phyloP scores from a whole-genome alignment of 495 filamentous ascomycete species.

The Wilcoxina mikolae region DNA sequence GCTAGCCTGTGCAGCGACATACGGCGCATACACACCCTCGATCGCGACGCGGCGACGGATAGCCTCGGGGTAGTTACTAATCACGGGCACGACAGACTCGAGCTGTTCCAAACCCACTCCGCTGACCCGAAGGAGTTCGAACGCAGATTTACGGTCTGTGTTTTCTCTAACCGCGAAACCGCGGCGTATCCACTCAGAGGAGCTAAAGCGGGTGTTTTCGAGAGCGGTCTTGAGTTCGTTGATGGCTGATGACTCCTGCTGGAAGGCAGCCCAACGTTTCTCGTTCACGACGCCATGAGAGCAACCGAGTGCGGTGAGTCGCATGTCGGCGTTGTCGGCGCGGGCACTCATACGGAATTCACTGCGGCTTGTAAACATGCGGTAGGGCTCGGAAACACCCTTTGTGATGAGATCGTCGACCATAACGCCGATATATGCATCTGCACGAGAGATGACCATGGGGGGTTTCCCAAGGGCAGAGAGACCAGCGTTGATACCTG shows the following conservation, averaged over 20 bases:
- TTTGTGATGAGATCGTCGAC: constrained; percentile 97
- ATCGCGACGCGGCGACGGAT: constrained; percentile 57
- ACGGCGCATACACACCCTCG: constrained; percentile 72
- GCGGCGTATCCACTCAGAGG: constrained; percentile 48
- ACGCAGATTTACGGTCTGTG: constrained; percentile 45
- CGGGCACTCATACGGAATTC: constrained; percentile 88
- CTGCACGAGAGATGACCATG: constrained; percentile 59
- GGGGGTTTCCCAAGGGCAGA: constrained; percentile 48
- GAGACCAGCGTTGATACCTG: constrained; percentile 84
- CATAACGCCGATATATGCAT: constrained; percentile 97
- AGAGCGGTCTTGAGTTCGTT: constrained; percentile 49
- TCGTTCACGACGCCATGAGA: constrained; percentile 64
- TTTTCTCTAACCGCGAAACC: constrained; percentile 55
- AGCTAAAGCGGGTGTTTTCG: constrained; percentile 36
- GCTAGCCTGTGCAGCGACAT: constrained; percentile 53
- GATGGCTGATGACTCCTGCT: constrained; percentile 46
- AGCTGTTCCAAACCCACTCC: constrained; percentile 43
- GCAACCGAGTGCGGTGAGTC: constrained; percentile 67
- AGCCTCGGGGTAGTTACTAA: constrained; percentile 36
- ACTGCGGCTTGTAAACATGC: constrained; percentile 94
- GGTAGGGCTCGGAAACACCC: constrained; percentile 90
- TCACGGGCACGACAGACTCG: constrained; percentile 37
- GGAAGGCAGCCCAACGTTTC: constrained; percentile 58
- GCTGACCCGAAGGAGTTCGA: constrained; percentile 57
- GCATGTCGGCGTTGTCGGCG: constrained; percentile 82